Evolutionary conservation across 805 yeast genomes (phyloP), one percentile per base, ranked within the genome.

Genomic region (Saccharomyces kudriavzevii): DNA sequence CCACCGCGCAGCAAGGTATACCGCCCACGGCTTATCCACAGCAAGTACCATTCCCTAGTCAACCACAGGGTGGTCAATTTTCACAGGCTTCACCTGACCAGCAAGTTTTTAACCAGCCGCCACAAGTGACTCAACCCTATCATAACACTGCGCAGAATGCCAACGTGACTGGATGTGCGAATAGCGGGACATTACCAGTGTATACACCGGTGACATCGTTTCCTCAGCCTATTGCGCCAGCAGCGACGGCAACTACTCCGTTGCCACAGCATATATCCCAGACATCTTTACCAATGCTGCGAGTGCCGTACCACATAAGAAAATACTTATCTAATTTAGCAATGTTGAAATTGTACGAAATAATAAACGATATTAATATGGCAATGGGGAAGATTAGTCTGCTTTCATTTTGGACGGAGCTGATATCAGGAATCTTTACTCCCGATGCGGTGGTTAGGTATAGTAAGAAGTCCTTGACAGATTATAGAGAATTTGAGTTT

Each of bases 401-500:
- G 53, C 62, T 79, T 31, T 69, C 71, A 3, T 80, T 76, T 62
- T 80, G 87, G 84, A 70, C 74, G 54, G 70, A 69, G 52, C 68
- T 80, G 17, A 71, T 77, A 10, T 67, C 68, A 4, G 84, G 81
- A 45, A 77, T 74, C 56, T 84, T 82, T 63, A 70, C 80, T 45
- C 83, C 80, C 9, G 66, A 67, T 48, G 83, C 84, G 0, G 66
- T 73, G 5, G 60, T 82, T 31, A 69, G 80, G 14, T 74, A 81
- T 54, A 67, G 77, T 0, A 72, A 81, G 43, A 75, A 76, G 54
- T 70, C 73, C 48, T 74, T 73, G 11, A 69, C 70, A 27, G 84
- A 77, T 45, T 70, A 74, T 9, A 69, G 81, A 54, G 84, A 77
- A 58, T 87, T 82, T 66, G 91, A 83, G 54, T 77, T 89, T 24